These are phyloP conservation scores for Dictyostelium capitatum DNA, from an alignment of 78 protist species.

Conservation along the genomic window DNA sequence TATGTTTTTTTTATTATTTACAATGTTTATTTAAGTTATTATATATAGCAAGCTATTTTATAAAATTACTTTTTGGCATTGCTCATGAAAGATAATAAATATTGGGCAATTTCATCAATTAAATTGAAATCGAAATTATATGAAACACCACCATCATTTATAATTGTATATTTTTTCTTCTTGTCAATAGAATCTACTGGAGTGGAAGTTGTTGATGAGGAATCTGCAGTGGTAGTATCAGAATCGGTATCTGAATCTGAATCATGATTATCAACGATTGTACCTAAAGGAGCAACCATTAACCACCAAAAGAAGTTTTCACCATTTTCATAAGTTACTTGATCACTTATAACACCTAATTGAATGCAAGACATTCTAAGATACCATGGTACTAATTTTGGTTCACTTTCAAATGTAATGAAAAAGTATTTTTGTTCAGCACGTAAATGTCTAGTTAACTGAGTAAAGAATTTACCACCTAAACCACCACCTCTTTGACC, in stretches of 20 bases:
- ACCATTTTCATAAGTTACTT: conserved; percentile 38
- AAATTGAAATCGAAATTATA: background rate
- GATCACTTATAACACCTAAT: conserved; percentile 30
- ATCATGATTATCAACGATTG: background rate
- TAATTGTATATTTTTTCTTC: no score
- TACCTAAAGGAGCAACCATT: conserved; percentile 50
- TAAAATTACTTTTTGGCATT: background rate
- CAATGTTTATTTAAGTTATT: no score
- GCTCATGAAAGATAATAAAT: background rate
- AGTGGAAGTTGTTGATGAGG: background rate
- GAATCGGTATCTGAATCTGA: background rate
- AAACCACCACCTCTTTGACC: conserved; percentile 62
- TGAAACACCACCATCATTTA: background rate
- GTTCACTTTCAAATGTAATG: conserved; percentile 59
- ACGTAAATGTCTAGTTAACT: conserved; percentile 10
- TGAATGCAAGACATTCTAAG: conserved; percentile 15
- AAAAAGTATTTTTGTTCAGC: conserved; percentile 37
- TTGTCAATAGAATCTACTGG: background rate
- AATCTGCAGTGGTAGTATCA: background rate
- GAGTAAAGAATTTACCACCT: conserved; percentile 77
- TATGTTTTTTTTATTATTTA: no score
- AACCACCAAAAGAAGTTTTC: conserved; percentile 50
- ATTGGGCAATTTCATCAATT: conserved; percentile 4
- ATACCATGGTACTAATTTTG: conserved; percentile 73
- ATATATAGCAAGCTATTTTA: no score